Percentiles rank a stretch among this genome's conserved stretches.
These are phyloP conservation scores for Naganishia friedmannii DNA, from an alignment of 768 basidiomycete species.

Conservation along the genomic window DNA sequence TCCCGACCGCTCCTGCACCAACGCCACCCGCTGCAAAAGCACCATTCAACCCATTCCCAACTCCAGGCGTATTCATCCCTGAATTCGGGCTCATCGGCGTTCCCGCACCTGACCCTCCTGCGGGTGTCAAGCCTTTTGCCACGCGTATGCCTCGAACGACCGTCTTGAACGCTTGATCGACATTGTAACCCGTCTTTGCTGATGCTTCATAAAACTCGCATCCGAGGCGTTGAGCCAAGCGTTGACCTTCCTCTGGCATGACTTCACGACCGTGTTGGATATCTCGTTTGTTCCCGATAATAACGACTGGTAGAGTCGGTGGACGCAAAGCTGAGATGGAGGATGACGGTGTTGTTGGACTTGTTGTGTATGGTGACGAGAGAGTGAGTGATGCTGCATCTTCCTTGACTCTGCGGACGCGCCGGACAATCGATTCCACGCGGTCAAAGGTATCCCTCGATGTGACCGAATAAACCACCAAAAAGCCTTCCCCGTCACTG, in stretches of 20 bases:
- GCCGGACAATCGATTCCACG: constrained; percentile 82
- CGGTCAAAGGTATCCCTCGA: constrained; percentile 89
- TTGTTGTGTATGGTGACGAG: constrained; percentile 20
- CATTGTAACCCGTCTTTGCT: constrained; percentile 91
- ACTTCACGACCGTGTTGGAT: constrained; percentile 88
- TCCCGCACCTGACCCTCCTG: constrained; percentile 54
- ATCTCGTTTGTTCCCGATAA: constrained; percentile 95
- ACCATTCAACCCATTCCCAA: not conserved
- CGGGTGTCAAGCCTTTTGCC: constrained; percentile 34
- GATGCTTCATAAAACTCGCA: constrained; percentile 95
- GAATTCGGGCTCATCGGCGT: not conserved
- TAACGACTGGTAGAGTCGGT: constrained; percentile 65
- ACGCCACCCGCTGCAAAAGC: not conserved
- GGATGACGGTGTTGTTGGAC: constrained; percentile 21
- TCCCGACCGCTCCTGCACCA: constrained; percentile 10
- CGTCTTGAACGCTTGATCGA: constrained; percentile 82
- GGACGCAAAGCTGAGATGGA: constrained; percentile 17
- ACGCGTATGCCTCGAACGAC: constrained; percentile 59
- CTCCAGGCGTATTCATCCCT: not conserved
- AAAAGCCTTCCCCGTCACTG: constrained; percentile 98
- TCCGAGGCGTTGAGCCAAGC: constrained; percentile 75
- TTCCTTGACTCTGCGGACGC: constrained; percentile 83
- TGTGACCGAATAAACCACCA: constrained; percentile 93
- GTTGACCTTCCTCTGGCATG: constrained; percentile 79
- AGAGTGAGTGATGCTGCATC: constrained; percentile 34